Base-by-base conservation (phyloP, 495 filamentous ascomycete species). In the Neurospora cerealis region DNA sequence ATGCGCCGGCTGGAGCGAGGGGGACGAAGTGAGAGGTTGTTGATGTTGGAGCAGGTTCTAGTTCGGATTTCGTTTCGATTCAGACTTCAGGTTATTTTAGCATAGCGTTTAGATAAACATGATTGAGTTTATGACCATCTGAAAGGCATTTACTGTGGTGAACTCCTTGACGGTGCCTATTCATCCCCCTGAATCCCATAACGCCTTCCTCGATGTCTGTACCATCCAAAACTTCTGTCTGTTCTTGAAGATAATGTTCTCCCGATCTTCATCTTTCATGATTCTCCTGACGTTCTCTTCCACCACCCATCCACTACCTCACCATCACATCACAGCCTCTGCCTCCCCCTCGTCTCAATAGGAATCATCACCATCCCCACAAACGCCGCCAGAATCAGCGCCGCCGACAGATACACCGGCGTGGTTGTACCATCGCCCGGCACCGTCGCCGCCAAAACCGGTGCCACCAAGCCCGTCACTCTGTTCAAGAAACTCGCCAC, bases 401-500 rank as follows among this genome's bases (percentile, higher is more conserved):
- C 87, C 0, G 90, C 93, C 71, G 89, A 89, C 69, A 94, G 85
- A 80, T 93, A 95, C 3, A 95, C 89, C 5, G 92, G 93, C 42
- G 86, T 86, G 0, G 86, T 83, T n/a, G 90, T 91, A 66, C 89
- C 84, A 40, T 93, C 82, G 71, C 91, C 88, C 2, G 91, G 89
- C 28, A 85, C 79, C 78, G 89, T 92, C 73, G 93, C 93, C 7
- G 92, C 93, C 66, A 95, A 84, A 15, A 95, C 85, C 0, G 93
- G 93, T 36, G 93, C 92, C 79, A 94, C 83, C 37, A 95, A 86
- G 1, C 93, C 93, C 44, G 89, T 89, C 13, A 91, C 80, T 1
- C 93, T 86, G 77, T 95, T 95, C 69, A 92, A 83, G 46, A 90
- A 90, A 46, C 90, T 91, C 4, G 92, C 89, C 32, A 95, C 83